These are phyloP conservation scores for Mercurialis annua DNA, from an alignment of 345 rosid species.

Conservation along the genomic window DNA sequence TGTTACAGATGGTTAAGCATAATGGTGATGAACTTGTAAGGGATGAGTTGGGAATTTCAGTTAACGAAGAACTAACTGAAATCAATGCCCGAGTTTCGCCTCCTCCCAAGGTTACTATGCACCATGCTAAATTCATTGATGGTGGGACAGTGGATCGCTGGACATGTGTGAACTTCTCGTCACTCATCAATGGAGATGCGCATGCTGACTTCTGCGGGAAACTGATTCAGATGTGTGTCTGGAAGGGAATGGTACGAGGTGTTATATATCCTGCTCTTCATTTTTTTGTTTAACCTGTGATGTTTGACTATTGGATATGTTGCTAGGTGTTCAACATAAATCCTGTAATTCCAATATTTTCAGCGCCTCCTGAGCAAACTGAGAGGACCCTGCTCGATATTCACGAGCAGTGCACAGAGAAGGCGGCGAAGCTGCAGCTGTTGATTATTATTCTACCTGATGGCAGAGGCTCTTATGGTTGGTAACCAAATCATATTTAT, in stretches of 20 bases:
- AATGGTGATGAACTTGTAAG: conserved; percentile 23
- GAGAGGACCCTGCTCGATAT: conserved; percentile 44
- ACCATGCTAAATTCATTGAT: no score
- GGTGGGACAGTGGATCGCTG: conserved; percentile 61
- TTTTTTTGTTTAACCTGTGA: neutral
- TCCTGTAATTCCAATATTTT: conserved; percentile 35
- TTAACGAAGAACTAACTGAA: conserved; percentile 28
- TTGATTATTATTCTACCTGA: conserved; percentile 69
- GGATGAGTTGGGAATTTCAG: conserved; percentile 57
- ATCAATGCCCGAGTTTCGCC: conserved; percentile 67
- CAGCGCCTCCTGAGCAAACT: conserved; percentile 34
- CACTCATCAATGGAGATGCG: neutral
- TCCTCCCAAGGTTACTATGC: conserved; percentile 50
- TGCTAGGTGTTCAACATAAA: conserved; percentile 38
- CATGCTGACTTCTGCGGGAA: conserved; percentile 40
- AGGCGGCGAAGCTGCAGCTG: conserved; percentile 40
- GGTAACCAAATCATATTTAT: neutral
- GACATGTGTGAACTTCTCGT: conserved; percentile 61
- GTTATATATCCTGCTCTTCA: neutral
- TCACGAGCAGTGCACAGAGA: conserved; percentile 18
- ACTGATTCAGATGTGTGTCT: conserved; percentile 52
- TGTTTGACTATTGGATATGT: neutral
- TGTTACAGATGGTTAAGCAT: conserved; percentile 32
- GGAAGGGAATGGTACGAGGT: conserved; percentile 71
- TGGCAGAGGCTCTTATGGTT: conserved; percentile 57